Base-by-base conservation (phyloP, 2,329 filamentous ascomycete species). In the Colletotrichum gigasporum region DNA sequence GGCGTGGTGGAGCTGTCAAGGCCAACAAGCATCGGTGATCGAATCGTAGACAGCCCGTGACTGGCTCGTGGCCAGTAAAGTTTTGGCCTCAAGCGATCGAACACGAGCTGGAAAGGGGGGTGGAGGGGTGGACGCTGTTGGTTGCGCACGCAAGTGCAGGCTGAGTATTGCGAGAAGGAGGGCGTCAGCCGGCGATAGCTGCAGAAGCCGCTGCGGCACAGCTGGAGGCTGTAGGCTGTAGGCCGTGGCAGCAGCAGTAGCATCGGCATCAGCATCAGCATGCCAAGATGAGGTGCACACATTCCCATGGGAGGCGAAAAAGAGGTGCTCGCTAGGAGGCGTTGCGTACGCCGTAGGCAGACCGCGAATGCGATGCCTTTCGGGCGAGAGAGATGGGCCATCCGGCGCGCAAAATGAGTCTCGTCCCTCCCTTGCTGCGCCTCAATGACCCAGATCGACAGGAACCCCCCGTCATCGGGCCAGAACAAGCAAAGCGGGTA, bases 31-130 rank as follows among this genome's bases (percentile, higher is more conserved):
- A 50, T 50, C 48, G 32, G 37, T 54, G 48, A 55, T 62, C 48
- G 30, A 42, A 62, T 65, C 24, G 14, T 22, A 28, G 50, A 45
- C 62, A 26, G 28, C 26, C 20, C 14, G 35, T 42, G 12, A 61
- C 56, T 61, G 56, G 56, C 37, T 42, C 10, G 48, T 16, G 56
- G 34, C n/a, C 54, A 42, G 56, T 62, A 55, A 20, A 65, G 56
- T 54, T 48, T 58, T 35, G 50, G 48, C 58, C 35, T 48, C 24
- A 22, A 28, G 44, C 42, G 32, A 63, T 63, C 18, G 37, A 63
- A 65, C 58, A 65, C 63, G 63, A 65, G 63, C 35, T 56, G 58
- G 30, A 65, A 65, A 63, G 58, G 63, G 58, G 58, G 63, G 63
- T 63, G 47, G 45, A 62, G 48, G 62, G 62, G 61, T 64, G 56